Percentiles rank a stretch among this genome's conserved stretches.
Evolutionary conservation across 2,329 filamentous ascomycete species (phyloP).

Genomic region (Amauroascus verrucosus): DNA sequence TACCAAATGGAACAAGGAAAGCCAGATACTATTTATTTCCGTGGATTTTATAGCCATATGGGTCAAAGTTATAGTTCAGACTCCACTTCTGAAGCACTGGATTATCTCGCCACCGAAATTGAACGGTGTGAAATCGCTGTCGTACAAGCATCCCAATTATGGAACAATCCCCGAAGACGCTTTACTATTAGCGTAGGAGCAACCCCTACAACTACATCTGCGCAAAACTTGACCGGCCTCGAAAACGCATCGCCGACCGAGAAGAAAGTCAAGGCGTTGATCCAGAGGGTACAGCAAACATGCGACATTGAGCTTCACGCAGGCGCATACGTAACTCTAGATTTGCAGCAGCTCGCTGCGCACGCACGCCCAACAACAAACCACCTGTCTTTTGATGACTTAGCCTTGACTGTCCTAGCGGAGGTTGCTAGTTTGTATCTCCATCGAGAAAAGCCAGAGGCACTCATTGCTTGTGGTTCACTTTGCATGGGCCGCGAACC

Average conservation of each 20-base stretch:
- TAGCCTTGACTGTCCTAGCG: conserved; percentile 58
- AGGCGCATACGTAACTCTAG: conserved; percentile 63
- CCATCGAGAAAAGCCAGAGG: conserved; percentile 44
- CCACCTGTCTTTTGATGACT: conserved; percentile 34
- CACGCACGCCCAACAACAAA: conserved; percentile 42
- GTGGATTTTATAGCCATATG: conserved; percentile 62
- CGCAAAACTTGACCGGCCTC: conserved; percentile 46
- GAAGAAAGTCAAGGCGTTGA: conserved; percentile 12
- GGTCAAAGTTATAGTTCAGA: conserved; percentile 57
- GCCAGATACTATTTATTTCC: conserved; percentile 32
- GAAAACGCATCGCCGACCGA: conserved; percentile 16
- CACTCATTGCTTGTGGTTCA: conserved; percentile 55
- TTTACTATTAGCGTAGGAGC: conserved; percentile 59
- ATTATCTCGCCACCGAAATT: conserved; percentile 51
- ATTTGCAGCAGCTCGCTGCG: conserved; percentile 67
- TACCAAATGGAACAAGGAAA: conserved; percentile 18
- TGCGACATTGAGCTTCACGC: conserved; percentile 58
- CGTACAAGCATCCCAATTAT: conserved; percentile 14
- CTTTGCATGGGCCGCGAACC: conserved; percentile 62
- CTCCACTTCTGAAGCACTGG: conserved; percentile 47
- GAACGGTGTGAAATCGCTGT: conserved; percentile 31
- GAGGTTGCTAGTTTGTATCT: conserved; percentile 60
- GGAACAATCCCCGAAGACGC: conserved; percentile 18
- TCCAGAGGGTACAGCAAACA: conserved; percentile 12
- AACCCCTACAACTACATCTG: conserved; percentile 59